phyloP scores from a whole-genome alignment of 208 protist genomes.

The Phytomonas sp. region DNA sequence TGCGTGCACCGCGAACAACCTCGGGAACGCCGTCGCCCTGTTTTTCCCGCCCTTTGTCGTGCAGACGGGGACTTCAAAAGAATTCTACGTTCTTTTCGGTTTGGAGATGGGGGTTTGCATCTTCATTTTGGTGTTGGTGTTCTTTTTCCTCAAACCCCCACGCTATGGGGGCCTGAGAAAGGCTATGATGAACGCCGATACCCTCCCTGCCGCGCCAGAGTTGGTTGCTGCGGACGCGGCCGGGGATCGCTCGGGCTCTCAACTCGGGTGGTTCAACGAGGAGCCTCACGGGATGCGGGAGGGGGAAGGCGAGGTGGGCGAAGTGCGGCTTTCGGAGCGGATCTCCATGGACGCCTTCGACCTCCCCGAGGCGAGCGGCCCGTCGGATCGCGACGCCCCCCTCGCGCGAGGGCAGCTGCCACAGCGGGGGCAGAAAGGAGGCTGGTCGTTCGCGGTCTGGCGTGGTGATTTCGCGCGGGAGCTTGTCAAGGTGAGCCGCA shows the following conservation, averaged over 20 bases:
- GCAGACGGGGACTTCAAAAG: slow-evolving; percentile 14
- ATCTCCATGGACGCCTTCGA: too few species aligned
- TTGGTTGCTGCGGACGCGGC: too few species aligned
- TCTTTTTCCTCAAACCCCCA: slow-evolving; percentile 42
- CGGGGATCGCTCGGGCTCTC: too few species aligned
- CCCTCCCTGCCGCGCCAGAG: too few species aligned
- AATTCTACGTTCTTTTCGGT: slow-evolving; percentile 55
- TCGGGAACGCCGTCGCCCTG: slow-evolving; percentile 60
- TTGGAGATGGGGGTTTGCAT: slow-evolving; percentile 42
- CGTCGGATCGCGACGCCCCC: too few species aligned
- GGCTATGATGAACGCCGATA: background rate
- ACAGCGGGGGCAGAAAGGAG: too few species aligned
- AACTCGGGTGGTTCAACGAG: too few species aligned
- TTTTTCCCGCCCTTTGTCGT: slow-evolving; percentile 56
- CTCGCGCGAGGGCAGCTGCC: too few species aligned
- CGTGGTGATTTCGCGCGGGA: slow-evolving; percentile 21
- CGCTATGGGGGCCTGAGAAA: slow-evolving; percentile 18
- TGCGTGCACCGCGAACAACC: slow-evolving; percentile 52
- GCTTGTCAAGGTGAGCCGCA: slow-evolving; percentile 36
- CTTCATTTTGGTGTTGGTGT: slow-evolving; percentile 25
- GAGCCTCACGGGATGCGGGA: too few species aligned
- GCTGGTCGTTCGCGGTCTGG: slow-evolving; percentile 14
- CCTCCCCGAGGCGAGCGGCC: too few species aligned
- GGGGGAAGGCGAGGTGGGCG: too few species aligned
- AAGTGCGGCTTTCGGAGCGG: too few species aligned